Base-by-base conservation (phyloP, 148 eudicot genomes). In the Silene conica region DNA sequence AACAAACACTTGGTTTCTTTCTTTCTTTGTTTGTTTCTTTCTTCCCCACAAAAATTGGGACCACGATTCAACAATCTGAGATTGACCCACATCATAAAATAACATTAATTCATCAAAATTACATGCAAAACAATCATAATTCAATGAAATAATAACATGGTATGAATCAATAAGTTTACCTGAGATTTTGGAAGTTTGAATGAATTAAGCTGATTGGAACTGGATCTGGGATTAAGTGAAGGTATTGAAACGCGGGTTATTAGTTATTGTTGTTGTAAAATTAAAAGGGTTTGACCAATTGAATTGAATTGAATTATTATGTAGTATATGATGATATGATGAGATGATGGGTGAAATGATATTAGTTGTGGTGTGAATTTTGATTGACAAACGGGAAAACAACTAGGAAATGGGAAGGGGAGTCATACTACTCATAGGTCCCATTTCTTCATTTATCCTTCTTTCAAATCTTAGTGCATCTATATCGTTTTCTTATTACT, bases 81-180 rank as follows among this genome's bases (percentile, higher is more conserved):
- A 67, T 79, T 70, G 75, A 75, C 82, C 82, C 79, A 80, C 62
- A 50, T 64, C 73, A 70, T 16, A 63, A 71, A 77, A 70, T 11
- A 20, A 3, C 22, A 16, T 28, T 22, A 59, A 19, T 66, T 15
- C 38, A 77, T 67, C 72, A 66, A 57, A 56, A 62, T 23, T 5
- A 7, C 16, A 72, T 34, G 21, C 7, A 14, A 66, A 2, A 7
- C 25, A 48, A 5, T 54, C 54, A 59, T n/a, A 61, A 57, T 65
- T 9, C 48, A 18, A 28, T 19, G 7, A 54, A 52, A 20, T 10
- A 56, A 14, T n/a, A 12, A 50, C 55, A 50, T 50, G 16, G 55
- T 11, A 50, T 13, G 16, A 50, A 7, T 50, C 55, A 50, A 50
- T 50, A 2, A 3, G 2, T 14, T 50, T 50, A 50, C 55, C 55